Evolutionary conservation across 1,284 basidiomycete genomes (phyloP), one percentile per base, ranked within the genome.

Genomic region (Tilletia caries): DNA sequence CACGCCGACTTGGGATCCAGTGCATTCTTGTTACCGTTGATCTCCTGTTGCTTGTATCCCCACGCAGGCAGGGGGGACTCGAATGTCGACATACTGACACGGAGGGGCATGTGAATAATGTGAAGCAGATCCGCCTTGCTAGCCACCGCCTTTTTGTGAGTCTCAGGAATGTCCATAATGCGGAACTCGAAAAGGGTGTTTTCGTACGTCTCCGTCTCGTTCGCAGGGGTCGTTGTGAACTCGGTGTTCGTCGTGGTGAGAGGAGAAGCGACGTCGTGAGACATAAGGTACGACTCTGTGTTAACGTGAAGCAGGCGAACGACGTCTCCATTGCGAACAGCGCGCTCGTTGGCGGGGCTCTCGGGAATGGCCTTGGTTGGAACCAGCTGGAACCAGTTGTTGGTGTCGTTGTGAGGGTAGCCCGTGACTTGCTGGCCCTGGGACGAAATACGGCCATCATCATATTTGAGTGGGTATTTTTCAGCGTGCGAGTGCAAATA

Each of bases 401-500:
- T 98, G 72, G 89, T 88, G 83, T 96, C 94, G 68, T 92, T 89
- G 84, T 94, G 91, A 0, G 89, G 91, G 84, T 98, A 98, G 54
- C 91, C 95, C n/a, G 96, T 98, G 37, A 99, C 96, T 84, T 98
- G 96, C 85, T 98, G 96, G 20, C 93, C 95, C 87, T 96, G 92
- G 77, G 91, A 93, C 78, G 92, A 94, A 83, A 99, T 90, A 71
- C 96, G 92, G 1, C 95, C 94, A 77, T 99, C 96, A 0, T 95
- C 92, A 83, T 99, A 99, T 73, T 91, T 91, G 73, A 97, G 86
- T 37, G 96, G 96, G 83, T 98, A 99, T 27, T 85, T 87, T 52
- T 97, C 93, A 0, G 87, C 83, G 80, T 98, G 95, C 2, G 96
- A 98, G 84, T 98, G 95, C 69, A 99, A 85, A 85, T 89, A 95